Evolutionary conservation across 2,329 filamentous ascomycete genomes (phyloP).

Genomic region (Fusarium compactum): DNA sequence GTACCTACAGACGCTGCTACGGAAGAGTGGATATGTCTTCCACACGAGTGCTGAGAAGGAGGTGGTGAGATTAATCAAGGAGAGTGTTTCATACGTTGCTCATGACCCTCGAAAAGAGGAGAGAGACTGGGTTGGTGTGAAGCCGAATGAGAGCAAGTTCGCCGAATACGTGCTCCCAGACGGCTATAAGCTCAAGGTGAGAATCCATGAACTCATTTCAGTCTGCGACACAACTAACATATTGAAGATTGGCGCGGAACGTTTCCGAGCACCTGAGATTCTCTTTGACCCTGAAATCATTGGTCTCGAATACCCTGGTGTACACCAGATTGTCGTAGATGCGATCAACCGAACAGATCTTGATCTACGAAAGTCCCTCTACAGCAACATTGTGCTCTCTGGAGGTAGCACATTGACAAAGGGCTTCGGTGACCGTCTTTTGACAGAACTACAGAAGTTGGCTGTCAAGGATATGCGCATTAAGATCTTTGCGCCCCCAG

Average conservation of each 20-base stretch:
- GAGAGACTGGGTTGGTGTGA: constrained; percentile 90
- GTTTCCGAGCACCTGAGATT: constrained; percentile 96
- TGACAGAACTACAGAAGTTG: constrained; percentile 91
- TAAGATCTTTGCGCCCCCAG: constrained; percentile 97
- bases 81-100: constrained; percentile 92
- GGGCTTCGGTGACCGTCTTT: constrained; percentile 92
- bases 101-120: constrained; percentile 93
- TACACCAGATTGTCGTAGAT: constrained; percentile 98
- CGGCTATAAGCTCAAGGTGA: constrained; percentile 90
- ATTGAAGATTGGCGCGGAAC: constrained; percentile 83
- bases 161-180: constrained; percentile 93
- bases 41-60: constrained; percentile 99
- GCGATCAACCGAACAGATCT: constrained; percentile 95
- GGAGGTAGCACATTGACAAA: constrained; percentile 96
- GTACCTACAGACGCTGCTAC: constrained; percentile 87
- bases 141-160: constrained; percentile 80
- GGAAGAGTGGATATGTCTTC: constrained; percentile 94
- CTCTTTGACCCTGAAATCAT: constrained; percentile 98
- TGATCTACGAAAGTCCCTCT: constrained; percentile 92
- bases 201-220: background rate
- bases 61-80: constrained; percentile 97
- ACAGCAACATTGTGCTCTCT: constrained; percentile 96
- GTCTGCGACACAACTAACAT: constrained; percentile 30
- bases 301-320: constrained; percentile 91
- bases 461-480: constrained; percentile 99